Evolutionary conservation across 1,284 basidiomycete genomes (phyloP).

Genomic region (Cerrena zonata): DNA sequence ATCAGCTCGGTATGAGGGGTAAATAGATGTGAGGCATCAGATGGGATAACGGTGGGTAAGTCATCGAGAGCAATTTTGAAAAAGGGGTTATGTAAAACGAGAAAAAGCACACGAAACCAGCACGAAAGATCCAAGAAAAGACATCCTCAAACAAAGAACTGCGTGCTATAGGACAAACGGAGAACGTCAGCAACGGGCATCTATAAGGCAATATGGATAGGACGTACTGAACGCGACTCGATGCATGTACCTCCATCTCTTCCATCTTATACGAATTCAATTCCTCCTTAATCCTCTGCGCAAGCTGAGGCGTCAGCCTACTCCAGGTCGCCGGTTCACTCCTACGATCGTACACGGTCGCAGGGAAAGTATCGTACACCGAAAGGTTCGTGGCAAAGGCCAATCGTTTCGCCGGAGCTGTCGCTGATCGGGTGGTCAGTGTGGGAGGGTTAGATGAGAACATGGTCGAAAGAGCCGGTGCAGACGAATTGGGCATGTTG

Average conservation of each 20-base stretch:
- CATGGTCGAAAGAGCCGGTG: slow-evolving; percentile 73
- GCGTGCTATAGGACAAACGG: slow-evolving; percentile 36
- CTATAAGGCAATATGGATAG: slow-evolving; percentile 9
- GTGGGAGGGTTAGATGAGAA: slow-evolving; percentile 38
- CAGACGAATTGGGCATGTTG: slow-evolving; percentile 80
- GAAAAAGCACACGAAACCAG: neutral
- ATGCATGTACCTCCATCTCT: slow-evolving; percentile 93
- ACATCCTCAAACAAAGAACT: slow-evolving; percentile 47
- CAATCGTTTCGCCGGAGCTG: slow-evolving; percentile 65
- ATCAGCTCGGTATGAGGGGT: neutral
- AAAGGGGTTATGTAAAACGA: neutral
- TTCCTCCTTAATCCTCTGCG: slow-evolving; percentile 94
- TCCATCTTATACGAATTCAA: slow-evolving; percentile 97
- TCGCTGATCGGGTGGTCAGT: slow-evolving; percentile 57
- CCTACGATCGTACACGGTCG: slow-evolving; percentile 85
- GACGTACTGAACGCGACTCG: slow-evolving; percentile 80
- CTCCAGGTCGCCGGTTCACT: slow-evolving; percentile 97
- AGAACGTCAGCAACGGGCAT: slow-evolving; percentile 7
- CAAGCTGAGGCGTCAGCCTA: slow-evolving; percentile 86
- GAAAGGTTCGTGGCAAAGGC: slow-evolving; percentile 88
- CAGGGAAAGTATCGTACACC: slow-evolving; percentile 92
- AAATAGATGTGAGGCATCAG: neutral
- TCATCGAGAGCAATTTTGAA: neutral
- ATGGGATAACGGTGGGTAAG: neutral
- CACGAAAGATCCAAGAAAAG: neutral